Evolutionary conservation across 257 asterid species (phyloP), one percentile per base, ranked within the genome.

Genomic region (Plantago major): DNA sequence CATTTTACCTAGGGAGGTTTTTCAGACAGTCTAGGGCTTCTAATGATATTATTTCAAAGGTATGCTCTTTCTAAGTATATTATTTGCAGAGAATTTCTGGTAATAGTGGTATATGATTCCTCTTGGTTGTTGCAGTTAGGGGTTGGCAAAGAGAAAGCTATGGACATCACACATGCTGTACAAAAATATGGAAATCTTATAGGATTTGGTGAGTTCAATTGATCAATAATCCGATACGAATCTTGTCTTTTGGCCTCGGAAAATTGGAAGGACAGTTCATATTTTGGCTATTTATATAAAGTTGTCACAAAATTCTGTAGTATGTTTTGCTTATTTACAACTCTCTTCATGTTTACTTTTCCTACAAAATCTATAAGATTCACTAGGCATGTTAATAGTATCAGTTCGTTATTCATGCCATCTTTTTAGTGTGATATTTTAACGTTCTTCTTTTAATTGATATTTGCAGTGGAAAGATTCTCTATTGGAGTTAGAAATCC

Each of bases 401-500:
- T 38, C 50, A 58, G 11, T 47, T 33, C 18, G 43, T 17, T 17
- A 3, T 62, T 7, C 30, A 47, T 55, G 33, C 10, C 17, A 37
- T 33, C 28, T 43, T 58, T 43, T 66, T 44, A 44, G 26, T 11
- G 38, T 30, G 28, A 26, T 57, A 37, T 46, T 69, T 42, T 74
- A 15, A 42, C 55, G 60, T 46, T 67, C 52, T 71, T 42, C 64
- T 57, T 67, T 43, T 50, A 46, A 63, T 67, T 60, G 38, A 33
- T 72, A 48, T 62, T 42, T 69, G 80, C 95, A 90, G 97, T 90
- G 49, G 97, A 90, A 71, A 77, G 96, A 47, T 87, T 90, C 71
- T 90, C 97, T 50, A 67, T 90, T 43, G 97, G 95, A 62, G 95
- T 83, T 64, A 80, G 96, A 75, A 90, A 90, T 65, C 96, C 97